These are phyloP conservation scores for Helianthus tuberosus DNA, from an alignment of 129 eudicot species.

Conservation along the genomic window DNA sequence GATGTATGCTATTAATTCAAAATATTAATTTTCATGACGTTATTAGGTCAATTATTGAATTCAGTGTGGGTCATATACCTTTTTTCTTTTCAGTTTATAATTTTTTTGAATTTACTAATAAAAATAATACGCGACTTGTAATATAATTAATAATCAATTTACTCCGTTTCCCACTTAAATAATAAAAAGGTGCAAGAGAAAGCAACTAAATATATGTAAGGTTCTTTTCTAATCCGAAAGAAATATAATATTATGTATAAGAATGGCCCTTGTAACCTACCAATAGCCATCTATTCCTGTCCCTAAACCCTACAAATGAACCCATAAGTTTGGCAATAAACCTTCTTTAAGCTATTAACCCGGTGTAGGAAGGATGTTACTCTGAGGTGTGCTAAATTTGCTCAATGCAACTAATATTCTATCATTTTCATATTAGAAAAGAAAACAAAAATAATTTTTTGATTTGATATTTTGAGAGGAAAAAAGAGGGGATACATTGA, in stretches of 20 bases:
- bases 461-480: no score
- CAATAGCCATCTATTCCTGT: conserved; percentile 17
- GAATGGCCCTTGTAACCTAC: conserved; percentile 29
- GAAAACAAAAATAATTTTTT: no score
- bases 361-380: background rate
- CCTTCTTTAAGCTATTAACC: background rate
- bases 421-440: no score
- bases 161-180: background rate
- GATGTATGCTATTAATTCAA: background rate
- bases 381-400: no score
- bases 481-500: no score
- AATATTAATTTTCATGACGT: background rate
- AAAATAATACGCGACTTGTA: conserved; percentile 3
- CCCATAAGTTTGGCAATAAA: background rate
- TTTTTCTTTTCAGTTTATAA: background rate
- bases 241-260: background rate
- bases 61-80: background rate
- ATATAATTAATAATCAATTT: background rate
- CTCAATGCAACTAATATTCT: no score
- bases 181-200: conserved; percentile 1
- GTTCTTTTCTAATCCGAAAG: background rate
- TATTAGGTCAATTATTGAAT: background rate
- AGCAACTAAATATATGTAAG: conserved; percentile 6
- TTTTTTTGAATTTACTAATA: no score
- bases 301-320: background rate